These are phyloP conservation scores for Phytophthora sp. DNA, from an alignment of 352 stramenopile genomes.

Conservation along the genomic window DNA sequence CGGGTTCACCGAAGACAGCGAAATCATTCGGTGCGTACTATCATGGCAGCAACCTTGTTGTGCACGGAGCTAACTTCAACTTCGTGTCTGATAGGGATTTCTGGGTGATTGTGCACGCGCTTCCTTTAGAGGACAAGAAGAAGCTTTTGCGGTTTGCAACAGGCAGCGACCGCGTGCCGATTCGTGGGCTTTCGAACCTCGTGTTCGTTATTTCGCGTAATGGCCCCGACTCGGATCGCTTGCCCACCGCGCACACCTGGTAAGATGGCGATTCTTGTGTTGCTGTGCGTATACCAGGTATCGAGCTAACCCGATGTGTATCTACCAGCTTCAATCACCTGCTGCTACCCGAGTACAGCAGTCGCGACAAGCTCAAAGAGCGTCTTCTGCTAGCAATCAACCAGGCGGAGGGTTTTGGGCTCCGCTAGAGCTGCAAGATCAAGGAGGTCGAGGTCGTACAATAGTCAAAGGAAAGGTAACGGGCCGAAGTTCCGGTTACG, in stretches of 20 bases:
- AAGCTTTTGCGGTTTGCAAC: conserved; percentile 88
- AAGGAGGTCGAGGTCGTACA: not conserved
- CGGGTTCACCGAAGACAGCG: conserved; percentile 70
- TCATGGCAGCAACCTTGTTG: not conserved
- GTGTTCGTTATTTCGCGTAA: conserved; percentile 88
- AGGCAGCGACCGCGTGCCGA: conserved; percentile 85
- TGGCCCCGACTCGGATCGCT: conserved; percentile 78
- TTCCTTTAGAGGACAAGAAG: conserved; percentile 85
- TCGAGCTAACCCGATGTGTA: conserved; percentile 17
- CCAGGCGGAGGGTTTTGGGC: conserved; percentile 83
- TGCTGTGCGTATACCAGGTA: not conserved
- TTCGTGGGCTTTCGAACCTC: conserved; percentile 79
- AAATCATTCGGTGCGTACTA: conserved; percentile 56
- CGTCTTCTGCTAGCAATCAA: conserved; percentile 83
- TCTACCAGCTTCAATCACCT: conserved; percentile 86
- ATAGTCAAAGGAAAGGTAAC: conserved; percentile 8
- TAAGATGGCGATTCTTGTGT: conserved; percentile 27
- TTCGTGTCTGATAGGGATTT: conserved; percentile 55
- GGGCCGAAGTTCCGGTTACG: not conserved
- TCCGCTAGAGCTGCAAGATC: conserved; percentile 50
- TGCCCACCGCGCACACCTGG: conserved; percentile 90
- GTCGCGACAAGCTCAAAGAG: conserved; percentile 79
- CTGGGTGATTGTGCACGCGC: conserved; percentile 82
- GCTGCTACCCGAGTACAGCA: conserved; percentile 83
- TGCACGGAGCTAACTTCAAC: not conserved